Evolutionary conservation across 2,329 filamentous ascomycete genomes (phyloP), one percentile per base, ranked within the genome.

Genomic region (Achaetomium macrosporum): DNA sequence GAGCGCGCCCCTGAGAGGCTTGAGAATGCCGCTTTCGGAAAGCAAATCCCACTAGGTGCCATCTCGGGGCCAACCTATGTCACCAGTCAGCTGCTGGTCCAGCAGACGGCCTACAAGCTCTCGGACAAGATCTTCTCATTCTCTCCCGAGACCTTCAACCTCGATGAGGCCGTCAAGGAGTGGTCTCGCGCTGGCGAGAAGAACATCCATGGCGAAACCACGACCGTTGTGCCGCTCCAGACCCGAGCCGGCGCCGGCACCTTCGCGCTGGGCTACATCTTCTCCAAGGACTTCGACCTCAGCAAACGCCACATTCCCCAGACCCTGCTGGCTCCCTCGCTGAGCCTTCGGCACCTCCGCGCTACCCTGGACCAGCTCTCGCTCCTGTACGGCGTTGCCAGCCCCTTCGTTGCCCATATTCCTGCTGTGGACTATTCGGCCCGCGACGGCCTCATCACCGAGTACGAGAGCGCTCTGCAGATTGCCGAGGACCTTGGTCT

Each of bases 91-190:
- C 84, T 90, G 19, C 82, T 99, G 51, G 87, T 97, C 59, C 93
- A 99, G 75, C 93, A 99, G 73, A 87, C 97, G 59, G 90, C 92
- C 56, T 99, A 96, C 74, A 82, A 88, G 59, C 79, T 99, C 57
- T 97, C 92, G 52, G 91, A 97, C 77, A 96, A 95, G 78, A 84
- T 97, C 73, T 99, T 96, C 75, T 88, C 91, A 52, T 97, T 95
- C 76, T 97, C 92, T 2, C 90, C 91, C 29, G 88, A 95, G 65
- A 88, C 89, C 13, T 97, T 96, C 66, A 88, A 95, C 67, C 80
- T 99, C 59, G 92, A 97, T 69, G 71, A 85, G 57, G 90, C 91
- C 43, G 84, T 88, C 50, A 87, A 85, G 69, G 72, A 82, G 61
- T 99, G 93, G 93, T 78, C 82, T 46, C 70, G 73, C 29, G 73